Conservation (phyloP, 257 asterid species). For the Voacanga thouarsii region DNA sequence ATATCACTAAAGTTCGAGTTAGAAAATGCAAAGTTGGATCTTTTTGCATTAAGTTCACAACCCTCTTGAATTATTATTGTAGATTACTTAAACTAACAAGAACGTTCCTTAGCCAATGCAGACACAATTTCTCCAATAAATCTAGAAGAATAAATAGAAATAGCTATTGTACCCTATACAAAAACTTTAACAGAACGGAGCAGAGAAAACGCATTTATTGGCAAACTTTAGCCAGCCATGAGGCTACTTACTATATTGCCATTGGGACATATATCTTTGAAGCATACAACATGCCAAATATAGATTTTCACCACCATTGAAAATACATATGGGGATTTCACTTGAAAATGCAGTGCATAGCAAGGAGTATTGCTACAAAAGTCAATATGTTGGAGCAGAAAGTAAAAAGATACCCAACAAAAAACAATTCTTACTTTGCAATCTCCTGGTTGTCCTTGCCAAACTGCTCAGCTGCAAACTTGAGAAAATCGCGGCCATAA, state of each 20-base stretch:
- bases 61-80: background rate
- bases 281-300: background rate
- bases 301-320: background rate
- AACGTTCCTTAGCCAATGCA: background rate
- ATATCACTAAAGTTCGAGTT: background rate
- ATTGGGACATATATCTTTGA: background rate
- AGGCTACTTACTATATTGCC: background rate
- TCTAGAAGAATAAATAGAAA: background rate
- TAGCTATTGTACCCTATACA: background rate
- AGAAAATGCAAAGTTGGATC: background rate
- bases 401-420: background rate
- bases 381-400: background rate
- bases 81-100: background rate
- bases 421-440: constrained; percentile 54
- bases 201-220: background rate
- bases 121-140: background rate
- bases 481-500: constrained; percentile 53
- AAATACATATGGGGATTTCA: background rate
- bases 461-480: constrained; percentile 58
- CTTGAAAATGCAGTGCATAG: background rate
- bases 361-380: background rate
- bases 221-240: background rate
- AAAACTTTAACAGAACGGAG: background rate
- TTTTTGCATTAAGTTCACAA: background rate
- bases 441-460: constrained; percentile 63